A percentile compares a stretch with the other conserved stretches of the same genome.
Conservation (phyloP, 1,284 basidiomycete genomes). For the Schizopora paradoxa region DNA sequence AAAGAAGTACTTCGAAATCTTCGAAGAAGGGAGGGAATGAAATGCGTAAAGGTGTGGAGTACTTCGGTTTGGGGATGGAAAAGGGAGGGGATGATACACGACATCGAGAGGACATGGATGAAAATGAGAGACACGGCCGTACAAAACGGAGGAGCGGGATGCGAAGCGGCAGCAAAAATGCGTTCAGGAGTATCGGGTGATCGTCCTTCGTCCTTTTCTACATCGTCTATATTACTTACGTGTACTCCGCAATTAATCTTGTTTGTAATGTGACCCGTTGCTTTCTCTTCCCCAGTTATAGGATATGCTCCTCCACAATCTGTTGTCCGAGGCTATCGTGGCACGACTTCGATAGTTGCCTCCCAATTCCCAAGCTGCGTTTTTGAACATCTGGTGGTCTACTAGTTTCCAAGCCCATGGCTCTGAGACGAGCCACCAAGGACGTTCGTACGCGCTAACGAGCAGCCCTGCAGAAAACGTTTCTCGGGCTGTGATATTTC, state of each 20-base stretch:
- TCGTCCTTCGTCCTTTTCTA: not conserved
- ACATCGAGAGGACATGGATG: constrained; percentile 66
- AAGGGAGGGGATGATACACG: constrained; percentile 55
- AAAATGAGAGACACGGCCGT: constrained; percentile 62
- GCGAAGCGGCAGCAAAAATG: constrained; percentile 84
- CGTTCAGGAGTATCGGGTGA: constrained; percentile 49
- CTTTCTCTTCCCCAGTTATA: too few relatives aligned
- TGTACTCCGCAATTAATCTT: too few relatives aligned
- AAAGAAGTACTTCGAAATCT: constrained; percentile 18
- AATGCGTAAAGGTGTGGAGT: constrained; percentile 59
- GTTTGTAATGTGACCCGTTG: too few relatives aligned
- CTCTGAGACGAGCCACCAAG: not conserved
- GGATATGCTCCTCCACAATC: too few relatives aligned
- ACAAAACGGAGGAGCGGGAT: constrained; percentile 66
- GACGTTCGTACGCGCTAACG: not conserved
- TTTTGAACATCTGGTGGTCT: not conserved
- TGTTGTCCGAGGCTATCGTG: too few relatives aligned
- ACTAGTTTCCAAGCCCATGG: not conserved
- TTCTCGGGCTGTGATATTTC: constrained; percentile 7
- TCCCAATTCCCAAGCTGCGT: constrained; percentile 1
- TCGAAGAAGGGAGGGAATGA: constrained; percentile 37
- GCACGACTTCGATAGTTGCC: constrained; percentile 3
- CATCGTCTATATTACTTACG: not conserved
- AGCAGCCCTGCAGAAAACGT: not conserved
- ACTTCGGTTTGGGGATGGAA: constrained; percentile 83